Conservation (phyloP, 768 basidiomycete species). For the Boletus patriciae region DNA sequence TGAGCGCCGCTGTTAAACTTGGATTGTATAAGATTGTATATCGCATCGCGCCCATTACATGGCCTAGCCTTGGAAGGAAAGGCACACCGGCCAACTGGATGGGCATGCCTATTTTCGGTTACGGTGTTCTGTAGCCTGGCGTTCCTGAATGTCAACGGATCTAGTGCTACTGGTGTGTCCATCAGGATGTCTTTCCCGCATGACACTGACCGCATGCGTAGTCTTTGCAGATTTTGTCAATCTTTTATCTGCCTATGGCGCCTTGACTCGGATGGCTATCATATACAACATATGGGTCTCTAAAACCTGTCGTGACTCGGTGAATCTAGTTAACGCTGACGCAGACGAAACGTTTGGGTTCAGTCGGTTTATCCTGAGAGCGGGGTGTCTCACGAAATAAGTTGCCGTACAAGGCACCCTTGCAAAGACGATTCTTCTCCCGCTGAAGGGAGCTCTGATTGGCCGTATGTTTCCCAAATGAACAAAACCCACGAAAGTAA, state of each 20-base stretch:
- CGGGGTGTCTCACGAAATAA: slow-evolving; percentile 43
- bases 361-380: no score
- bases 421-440: no score
- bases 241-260: slow-evolving; percentile 38
- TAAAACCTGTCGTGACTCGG: neutral
- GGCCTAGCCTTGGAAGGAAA: slow-evolving; percentile 52
- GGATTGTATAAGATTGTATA: slow-evolving; percentile 62
- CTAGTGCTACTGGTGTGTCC: slow-evolving; percentile 49
- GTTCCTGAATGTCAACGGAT: slow-evolving; percentile 57
- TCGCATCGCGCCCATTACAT: slow-evolving; percentile 51
- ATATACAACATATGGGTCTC: slow-evolving; percentile 56
- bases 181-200: neutral
- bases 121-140: slow-evolving; percentile 56
- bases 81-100: slow-evolving; percentile 46
- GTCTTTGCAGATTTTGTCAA: slow-evolving; percentile 42
- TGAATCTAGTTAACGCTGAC: neutral
- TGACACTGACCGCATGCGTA: neutral
- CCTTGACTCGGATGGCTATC: slow-evolving; percentile 46
- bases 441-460: no score
- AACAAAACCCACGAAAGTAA: no score
- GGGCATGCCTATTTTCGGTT: slow-evolving; percentile 38
- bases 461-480: no score
- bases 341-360: no score
- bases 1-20: slow-evolving; percentile 56
- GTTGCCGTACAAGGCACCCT: slow-evolving; percentile 39